Conservation (phyloP, 2,329 filamentous ascomycete genomes). For the Rachicladosporium sp. region DNA sequence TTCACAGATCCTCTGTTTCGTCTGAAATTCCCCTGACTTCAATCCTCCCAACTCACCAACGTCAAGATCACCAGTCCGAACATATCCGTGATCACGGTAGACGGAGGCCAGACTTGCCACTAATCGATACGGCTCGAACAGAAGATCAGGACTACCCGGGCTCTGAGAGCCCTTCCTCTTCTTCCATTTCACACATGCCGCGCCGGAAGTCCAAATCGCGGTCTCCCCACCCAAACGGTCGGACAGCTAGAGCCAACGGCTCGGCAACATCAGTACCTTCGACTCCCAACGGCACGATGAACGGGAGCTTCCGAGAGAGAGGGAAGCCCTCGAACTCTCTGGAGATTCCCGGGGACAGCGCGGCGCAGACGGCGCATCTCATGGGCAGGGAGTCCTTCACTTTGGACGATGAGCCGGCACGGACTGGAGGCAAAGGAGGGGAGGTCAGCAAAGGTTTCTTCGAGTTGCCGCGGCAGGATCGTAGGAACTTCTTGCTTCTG, state of each 20-base stretch:
- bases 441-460: constrained; percentile 55
- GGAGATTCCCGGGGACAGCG: constrained; percentile 40
- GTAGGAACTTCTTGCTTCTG: constrained; percentile 77
- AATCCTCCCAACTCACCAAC: too few species aligned
- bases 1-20: too few species aligned
- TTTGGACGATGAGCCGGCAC: constrained; percentile 48
- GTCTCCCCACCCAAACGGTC: constrained; percentile 19
- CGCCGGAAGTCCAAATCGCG: constrained; percentile 20
- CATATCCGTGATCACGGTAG: too few species aligned
- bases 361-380: constrained; percentile 51
- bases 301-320: constrained; percentile 34
- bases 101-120: too few species aligned
- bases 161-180: too few species aligned
- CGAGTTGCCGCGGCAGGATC: constrained; percentile 71
- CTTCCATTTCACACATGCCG: constrained; percentile 12
- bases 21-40: too few species aligned
- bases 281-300: constrained; percentile 8
- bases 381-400: constrained; percentile 60
- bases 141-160: too few species aligned
- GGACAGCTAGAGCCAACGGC: constrained; percentile 9
- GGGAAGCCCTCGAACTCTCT: constrained; percentile 47
- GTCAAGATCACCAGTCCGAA: too few species aligned
- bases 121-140: too few species aligned
- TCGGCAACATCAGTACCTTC: constrained; percentile 8
- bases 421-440: constrained; percentile 18